Evolutionary conservation across 2,329 filamentous ascomycete genomes (phyloP).

Genomic region (Sporothrix phasma): DNA sequence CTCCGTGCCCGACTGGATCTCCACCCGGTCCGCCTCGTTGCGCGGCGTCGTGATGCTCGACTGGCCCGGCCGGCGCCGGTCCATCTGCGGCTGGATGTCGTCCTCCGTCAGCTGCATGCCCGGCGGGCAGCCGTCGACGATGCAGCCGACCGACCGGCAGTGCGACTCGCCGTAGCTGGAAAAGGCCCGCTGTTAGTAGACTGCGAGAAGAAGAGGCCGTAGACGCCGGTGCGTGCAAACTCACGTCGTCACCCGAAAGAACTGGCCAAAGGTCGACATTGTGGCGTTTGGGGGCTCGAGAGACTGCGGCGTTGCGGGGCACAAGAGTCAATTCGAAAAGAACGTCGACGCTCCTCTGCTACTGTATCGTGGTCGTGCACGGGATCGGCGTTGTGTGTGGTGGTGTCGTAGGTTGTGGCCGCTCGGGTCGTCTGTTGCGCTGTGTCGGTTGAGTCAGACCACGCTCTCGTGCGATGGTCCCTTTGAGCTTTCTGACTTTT

Average conservation of each 20-base stretch:
- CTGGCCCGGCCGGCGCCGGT: slow-evolving; percentile 79
- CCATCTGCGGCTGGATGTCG: slow-evolving; percentile 93
- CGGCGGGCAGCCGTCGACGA: slow-evolving; percentile 86
- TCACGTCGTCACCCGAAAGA: slow-evolving; percentile 76
- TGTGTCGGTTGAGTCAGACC: slow-evolving; percentile 8
- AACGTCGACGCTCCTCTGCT: background rate
- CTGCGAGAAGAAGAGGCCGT: background rate
- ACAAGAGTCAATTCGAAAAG: background rate
- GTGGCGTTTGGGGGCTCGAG: slow-evolving; percentile 19
- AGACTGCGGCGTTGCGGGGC: background rate
- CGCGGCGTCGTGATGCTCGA: slow-evolving; percentile 82
- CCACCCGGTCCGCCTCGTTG: slow-evolving; percentile 82
- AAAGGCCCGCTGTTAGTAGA: slow-evolving; percentile 6
- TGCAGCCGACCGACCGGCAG: slow-evolving; percentile 86
- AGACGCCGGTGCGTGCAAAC: no score
- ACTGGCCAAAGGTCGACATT: slow-evolving; percentile 82
- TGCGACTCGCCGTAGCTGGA: slow-evolving; percentile 48
- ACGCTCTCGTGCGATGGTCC: background rate
- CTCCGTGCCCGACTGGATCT: slow-evolving; percentile 89
- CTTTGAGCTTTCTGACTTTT: background rate
- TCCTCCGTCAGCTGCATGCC: slow-evolving; percentile 74
- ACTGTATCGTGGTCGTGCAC: background rate
- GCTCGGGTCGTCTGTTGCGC: background rate
- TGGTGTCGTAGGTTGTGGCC: background rate
- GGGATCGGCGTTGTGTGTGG: background rate